These are phyloP conservation scores for Penstemon eatonii DNA, from an alignment of 257 asterid genomes.

Conservation along the genomic window DNA sequence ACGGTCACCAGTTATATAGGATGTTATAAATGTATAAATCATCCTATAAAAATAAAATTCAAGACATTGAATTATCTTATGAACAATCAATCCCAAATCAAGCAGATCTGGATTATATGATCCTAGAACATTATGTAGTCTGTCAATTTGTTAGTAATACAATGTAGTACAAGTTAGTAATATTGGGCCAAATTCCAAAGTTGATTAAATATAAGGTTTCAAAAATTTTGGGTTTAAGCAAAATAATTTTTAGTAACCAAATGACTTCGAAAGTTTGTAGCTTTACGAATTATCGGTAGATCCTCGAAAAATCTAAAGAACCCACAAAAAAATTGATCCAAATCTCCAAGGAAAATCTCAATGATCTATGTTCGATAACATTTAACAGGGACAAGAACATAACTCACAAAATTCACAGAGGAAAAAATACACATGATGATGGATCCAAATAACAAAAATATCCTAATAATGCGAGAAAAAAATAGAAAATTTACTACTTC, in stretches of 20 bases:
- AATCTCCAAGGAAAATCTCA: constrained; percentile 3
- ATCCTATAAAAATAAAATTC: neutral
- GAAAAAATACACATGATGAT: constrained; percentile 6
- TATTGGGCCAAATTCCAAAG: neutral
- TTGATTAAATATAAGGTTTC: neutral
- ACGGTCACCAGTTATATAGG: neutral
- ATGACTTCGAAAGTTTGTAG: no score
- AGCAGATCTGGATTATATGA: no score
- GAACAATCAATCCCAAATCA: no score
- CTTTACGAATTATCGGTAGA: no score
- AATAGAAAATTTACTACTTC: constrained; percentile 36
- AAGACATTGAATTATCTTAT: neutral
- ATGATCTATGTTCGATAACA: neutral
- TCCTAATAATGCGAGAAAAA: neutral
- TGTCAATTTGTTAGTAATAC: neutral
- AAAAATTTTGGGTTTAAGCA: neutral
- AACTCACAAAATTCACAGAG: constrained; percentile 21
- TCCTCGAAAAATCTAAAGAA: no score
- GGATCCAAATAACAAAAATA: constrained; percentile 28
- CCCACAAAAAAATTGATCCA: no score
- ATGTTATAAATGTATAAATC: neutral
- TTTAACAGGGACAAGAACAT: neutral
- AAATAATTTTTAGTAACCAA: no score
- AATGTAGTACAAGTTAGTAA: neutral
- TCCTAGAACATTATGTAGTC: no score